Percentiles rank a stretch among this genome's conserved stretches.
phyloP scores from a whole-genome alignment of 768 basidiomycete genomes.

The Boletus coccyginus region DNA sequence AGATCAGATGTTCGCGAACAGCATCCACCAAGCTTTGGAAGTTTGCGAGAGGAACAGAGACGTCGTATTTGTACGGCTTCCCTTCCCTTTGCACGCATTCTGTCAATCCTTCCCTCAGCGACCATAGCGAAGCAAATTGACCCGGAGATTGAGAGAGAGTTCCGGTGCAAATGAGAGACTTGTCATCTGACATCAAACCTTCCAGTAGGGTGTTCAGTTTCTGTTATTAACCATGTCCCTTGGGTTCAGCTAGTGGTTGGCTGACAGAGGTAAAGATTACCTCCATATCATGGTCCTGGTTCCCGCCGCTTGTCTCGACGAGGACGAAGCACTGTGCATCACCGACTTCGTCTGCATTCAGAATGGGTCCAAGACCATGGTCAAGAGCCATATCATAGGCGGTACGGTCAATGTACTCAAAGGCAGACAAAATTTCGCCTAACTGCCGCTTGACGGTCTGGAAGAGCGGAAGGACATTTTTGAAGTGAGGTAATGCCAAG shows the following conservation, averaged over 20 bases:
- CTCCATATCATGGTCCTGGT: constrained; percentile 91
- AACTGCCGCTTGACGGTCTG: constrained; percentile 75
- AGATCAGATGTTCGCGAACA: constrained; percentile 66
- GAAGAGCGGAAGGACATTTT: constrained; percentile 84
- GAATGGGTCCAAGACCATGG: constrained; percentile 76
- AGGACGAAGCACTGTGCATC: constrained; percentile 87
- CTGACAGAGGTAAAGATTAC: constrained; percentile 39
- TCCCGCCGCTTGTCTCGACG: constrained; percentile 92
- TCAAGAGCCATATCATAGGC: constrained; percentile 82
- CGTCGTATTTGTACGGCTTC: constrained; percentile 95
- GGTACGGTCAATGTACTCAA: constrained; percentile 92
- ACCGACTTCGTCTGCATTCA: constrained; percentile 69
- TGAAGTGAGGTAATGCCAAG: constrained; percentile 82
- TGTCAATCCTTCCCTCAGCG: constrained; percentile 85
- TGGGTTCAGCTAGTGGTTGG: constrained; percentile 10
- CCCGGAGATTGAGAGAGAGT: constrained; percentile 88
- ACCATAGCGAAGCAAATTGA: constrained; percentile 90
- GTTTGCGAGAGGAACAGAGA: constrained; percentile 80
- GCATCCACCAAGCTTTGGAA: constrained; percentile 88
- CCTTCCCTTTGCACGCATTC: constrained; percentile 94
- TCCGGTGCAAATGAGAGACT: constrained; percentile 82
- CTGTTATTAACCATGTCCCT: constrained; percentile 39
- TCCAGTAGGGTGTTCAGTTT: constrained; percentile 84
- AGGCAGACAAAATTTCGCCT: constrained; percentile 95
- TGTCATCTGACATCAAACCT: constrained; percentile 66